phyloP scores from a whole-genome alignment of 2,329 filamentous ascomycete genomes.

The Sporothrix phasma region DNA sequence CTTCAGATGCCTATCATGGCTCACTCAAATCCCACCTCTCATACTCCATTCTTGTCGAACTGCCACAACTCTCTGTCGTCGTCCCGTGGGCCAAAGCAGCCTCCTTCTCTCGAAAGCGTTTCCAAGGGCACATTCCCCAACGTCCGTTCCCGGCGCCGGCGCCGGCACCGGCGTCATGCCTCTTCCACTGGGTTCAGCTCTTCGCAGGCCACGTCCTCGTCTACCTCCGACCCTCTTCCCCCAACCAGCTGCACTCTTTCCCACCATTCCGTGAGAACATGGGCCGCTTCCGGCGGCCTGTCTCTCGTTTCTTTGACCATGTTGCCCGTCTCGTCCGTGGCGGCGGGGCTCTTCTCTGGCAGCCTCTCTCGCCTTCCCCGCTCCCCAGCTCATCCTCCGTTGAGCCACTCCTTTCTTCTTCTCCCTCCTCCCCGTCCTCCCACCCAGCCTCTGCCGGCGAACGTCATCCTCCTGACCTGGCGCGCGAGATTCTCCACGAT shows the following conservation, averaged over 20 bases:
- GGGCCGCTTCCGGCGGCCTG: neutral
- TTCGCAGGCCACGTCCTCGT: neutral
- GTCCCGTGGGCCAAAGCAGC: neutral
- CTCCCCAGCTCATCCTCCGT: neutral
- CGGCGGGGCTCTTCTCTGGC: neutral
- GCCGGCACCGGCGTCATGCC: neutral
- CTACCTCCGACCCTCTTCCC: neutral
- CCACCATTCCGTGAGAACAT: neutral
- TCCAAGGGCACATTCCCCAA: neutral
- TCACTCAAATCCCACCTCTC: neutral
- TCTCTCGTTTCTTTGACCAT: neutral
- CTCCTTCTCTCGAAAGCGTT: neutral
- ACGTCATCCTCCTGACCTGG: neutral
- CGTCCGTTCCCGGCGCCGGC: neutral
- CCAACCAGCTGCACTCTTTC: neutral
- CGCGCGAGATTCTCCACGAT: neutral
- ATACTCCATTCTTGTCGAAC: too few relatives aligned
- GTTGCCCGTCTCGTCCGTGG: neutral
- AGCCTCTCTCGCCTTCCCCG: neutral
- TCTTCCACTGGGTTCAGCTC: neutral
- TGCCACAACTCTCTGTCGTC: neutral
- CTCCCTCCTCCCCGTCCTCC: neutral
- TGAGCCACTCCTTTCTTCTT: neutral
- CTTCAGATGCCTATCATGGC: neutral
- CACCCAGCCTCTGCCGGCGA: neutral